Percentiles rank a stretch among this genome's conserved stretches.
Evolutionary conservation across 106 monocot species (phyloP).

Genomic region (Platanthera guangdongensis): DNA sequence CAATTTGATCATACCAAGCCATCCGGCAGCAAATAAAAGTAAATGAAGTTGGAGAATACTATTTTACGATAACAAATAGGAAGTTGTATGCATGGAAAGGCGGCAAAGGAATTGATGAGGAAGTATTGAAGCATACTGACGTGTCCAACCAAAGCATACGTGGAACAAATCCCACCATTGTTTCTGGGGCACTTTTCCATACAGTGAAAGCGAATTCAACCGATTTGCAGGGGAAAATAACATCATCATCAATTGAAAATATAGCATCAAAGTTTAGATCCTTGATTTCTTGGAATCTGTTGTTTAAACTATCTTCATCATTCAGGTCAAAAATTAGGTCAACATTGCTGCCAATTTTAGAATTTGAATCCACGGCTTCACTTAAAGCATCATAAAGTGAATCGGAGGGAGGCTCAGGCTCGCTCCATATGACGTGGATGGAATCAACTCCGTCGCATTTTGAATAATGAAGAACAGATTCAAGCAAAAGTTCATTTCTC

Average conservation of each 20-base stretch:
- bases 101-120: background rate
- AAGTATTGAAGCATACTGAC: conserved; percentile 15
- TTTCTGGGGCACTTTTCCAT: conserved; percentile 48
- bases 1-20: background rate
- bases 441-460: conserved; percentile 41
- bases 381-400: conserved; percentile 25
- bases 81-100: background rate
- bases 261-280: conserved; percentile 46
- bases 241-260: conserved; percentile 78
- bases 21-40: background rate
- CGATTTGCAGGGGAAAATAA: conserved; percentile 49
- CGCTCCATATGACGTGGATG: conserved; percentile 77
- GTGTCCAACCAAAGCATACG: conserved; percentile 54
- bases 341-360: conserved; percentile 9
- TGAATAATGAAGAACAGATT: conserved; percentile 59
- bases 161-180: conserved; percentile 83
- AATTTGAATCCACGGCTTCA: conserved; percentile 13
- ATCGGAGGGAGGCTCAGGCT: conserved; percentile 40
- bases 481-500: conserved; percentile 52
- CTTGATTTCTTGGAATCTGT: conserved; percentile 52
- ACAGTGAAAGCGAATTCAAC: conserved; percentile 58
- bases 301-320: conserved; percentile 58
- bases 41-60: background rate
- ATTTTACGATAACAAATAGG: background rate
- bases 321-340: conserved; percentile 48